phyloP scores from a whole-genome alignment of 2,329 filamentous ascomycete species.

The Harringtonia lauricola region DNA sequence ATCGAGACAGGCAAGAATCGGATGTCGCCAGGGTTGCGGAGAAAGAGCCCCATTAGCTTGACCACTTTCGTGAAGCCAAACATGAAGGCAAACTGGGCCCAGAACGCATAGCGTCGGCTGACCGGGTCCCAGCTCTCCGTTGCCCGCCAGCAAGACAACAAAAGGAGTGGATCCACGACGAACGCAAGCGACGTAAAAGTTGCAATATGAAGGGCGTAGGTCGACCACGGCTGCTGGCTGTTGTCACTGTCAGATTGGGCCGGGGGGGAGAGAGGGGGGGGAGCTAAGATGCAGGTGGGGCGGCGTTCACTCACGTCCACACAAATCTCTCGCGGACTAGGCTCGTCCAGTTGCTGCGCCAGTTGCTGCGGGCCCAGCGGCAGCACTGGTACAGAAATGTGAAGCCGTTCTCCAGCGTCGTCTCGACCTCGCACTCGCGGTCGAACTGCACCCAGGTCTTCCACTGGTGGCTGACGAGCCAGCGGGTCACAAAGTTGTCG shows the following conservation, averaged over 20 bases:
- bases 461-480: constrained; percentile 86
- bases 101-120: constrained; percentile 43
- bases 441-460: constrained; percentile 95
- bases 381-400: constrained; percentile 92
- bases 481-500: constrained; percentile 95
- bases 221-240: constrained; percentile 86
- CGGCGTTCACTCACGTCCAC: constrained; percentile 58
- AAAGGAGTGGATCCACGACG: constrained; percentile 61
- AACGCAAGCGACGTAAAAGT: constrained; percentile 87
- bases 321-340: constrained; percentile 74
- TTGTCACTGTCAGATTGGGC: not conserved
- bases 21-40: constrained; percentile 72
- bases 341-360: constrained; percentile 92
- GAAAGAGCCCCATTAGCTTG: constrained; percentile 80
- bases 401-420: constrained; percentile 77
- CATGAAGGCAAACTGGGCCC: constrained; percentile 61
- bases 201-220: constrained; percentile 84
- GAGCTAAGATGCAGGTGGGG: too few relatives aligned
- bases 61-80: constrained; percentile 77
- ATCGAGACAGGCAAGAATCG: constrained; percentile 75
- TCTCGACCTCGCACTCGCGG: constrained; percentile 80
- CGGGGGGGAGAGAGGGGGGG: not conserved
- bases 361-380: constrained; percentile 93
- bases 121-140: constrained; percentile 48
- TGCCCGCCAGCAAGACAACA: constrained; percentile 58